A percentile compares a stretch with the other conserved stretches of the same genome.
These are phyloP conservation scores for Dendrothele bispora DNA, from an alignment of 768 basidiomycete species.

Conservation along the genomic window DNA sequence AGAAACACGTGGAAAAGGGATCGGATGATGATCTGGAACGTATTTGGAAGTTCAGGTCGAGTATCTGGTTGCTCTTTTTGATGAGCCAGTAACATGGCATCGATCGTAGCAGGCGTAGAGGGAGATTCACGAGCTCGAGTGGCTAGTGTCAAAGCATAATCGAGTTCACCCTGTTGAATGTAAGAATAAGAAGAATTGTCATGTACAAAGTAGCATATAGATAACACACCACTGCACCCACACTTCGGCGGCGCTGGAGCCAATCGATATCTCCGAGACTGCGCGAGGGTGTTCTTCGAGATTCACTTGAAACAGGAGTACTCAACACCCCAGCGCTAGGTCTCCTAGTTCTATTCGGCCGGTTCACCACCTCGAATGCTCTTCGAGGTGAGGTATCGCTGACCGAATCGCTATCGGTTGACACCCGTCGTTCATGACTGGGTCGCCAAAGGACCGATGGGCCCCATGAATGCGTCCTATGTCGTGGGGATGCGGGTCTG, in stretches of 20 bases:
- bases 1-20: slow-evolving; percentile 56
- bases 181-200: slow-evolving; percentile 13
- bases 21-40: slow-evolving; percentile 42
- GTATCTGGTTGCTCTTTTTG: neutral
- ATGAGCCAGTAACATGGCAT: slow-evolving; percentile 25
- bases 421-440: slow-evolving; percentile 44
- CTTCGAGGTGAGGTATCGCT: slow-evolving; percentile 33
- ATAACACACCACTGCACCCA: slow-evolving; percentile 64
- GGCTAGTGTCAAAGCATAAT: slow-evolving; percentile 64
- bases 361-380: slow-evolving; percentile 52
- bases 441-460: slow-evolving; percentile 40
- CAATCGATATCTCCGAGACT: slow-evolving; percentile 61
- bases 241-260: slow-evolving; percentile 71
- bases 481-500: slow-evolving; percentile 41
- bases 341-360: no score
- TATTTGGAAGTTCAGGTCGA: slow-evolving; percentile 37
- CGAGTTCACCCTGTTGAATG: slow-evolving; percentile 62
- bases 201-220: slow-evolving; percentile 6
- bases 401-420: slow-evolving; percentile 48
- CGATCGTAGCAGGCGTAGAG: slow-evolving; percentile 54
- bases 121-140: slow-evolving; percentile 39
- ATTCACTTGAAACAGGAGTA: neutral
- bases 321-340: slow-evolving; percentile 31
- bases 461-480: slow-evolving; percentile 52
- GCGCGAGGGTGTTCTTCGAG: neutral